Conservation (phyloP, 2,329 filamentous ascomycete species). For the Stagonosporopsis chrysanthemi region DNA sequence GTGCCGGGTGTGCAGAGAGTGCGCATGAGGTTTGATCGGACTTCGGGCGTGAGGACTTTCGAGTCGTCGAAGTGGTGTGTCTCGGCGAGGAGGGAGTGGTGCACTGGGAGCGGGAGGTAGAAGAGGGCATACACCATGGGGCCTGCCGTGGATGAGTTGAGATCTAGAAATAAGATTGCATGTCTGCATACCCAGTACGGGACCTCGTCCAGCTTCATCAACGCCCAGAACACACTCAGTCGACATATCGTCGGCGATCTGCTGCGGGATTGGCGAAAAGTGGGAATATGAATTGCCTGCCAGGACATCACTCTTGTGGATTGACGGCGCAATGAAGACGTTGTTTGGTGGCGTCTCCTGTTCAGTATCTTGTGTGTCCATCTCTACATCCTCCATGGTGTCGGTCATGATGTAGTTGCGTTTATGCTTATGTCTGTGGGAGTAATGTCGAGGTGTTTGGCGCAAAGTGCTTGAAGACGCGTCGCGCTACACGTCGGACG, state of each 20-base stretch:
- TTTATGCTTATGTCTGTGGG: background rate
- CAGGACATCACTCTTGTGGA: constrained; percentile 50
- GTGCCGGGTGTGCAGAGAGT: constrained; percentile 72
- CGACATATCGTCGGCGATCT: constrained; percentile 51
- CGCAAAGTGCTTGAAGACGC: constrained; percentile 22
- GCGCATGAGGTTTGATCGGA: constrained; percentile 76
- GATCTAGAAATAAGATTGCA: background rate
- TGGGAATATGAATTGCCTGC: constrained; percentile 58
- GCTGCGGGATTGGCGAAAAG: constrained; percentile 54
- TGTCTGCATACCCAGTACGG: constrained; percentile 74
- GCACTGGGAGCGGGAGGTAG: constrained; percentile 70
- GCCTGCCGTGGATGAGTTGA: constrained; percentile 53
- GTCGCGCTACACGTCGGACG: constrained; percentile 3
- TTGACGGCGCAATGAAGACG: constrained; percentile 59
- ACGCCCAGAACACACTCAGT: constrained; percentile 82
- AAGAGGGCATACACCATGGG: constrained; percentile 75
- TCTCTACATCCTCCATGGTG: constrained; percentile 37
- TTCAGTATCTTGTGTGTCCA: constrained; percentile 46
- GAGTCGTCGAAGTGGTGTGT: constrained; percentile 93
- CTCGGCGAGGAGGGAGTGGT: constrained; percentile 76
- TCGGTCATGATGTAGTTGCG: constrained; percentile 35
- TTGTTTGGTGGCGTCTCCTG: constrained; percentile 45
- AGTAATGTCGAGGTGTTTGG: background rate
- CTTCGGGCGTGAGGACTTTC: constrained; percentile 83
- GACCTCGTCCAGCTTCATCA: constrained; percentile 92